Evolutionary conservation across 805 yeast genomes (phyloP).

Genomic region (Candida vartiovaarae): DNA sequence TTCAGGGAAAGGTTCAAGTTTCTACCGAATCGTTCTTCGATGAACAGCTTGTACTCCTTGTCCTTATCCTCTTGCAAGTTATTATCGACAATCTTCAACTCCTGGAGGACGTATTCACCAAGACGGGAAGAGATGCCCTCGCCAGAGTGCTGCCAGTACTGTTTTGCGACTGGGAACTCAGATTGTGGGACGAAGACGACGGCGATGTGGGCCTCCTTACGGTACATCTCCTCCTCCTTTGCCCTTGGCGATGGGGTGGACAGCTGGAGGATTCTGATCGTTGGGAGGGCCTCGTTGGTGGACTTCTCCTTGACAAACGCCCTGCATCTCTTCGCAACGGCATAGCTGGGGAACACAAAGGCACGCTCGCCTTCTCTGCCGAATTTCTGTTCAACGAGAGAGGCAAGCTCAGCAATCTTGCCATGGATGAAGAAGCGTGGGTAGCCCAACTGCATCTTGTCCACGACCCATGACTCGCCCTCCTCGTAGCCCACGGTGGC

Average conservation of each 20-base stretch:
- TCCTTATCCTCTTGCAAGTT: constrained; percentile 26
- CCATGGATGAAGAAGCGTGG: constrained; percentile 77
- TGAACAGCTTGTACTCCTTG: constrained; percentile 55
- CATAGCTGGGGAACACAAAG: constrained; percentile 71
- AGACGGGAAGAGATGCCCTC: constrained; percentile 90
- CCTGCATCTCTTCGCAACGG: constrained; percentile 78
- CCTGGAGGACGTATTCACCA: constrained; percentile 77
- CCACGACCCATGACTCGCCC: constrained; percentile 75
- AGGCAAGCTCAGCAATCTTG: constrained; percentile 49
- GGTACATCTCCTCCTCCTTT: constrained; percentile 50
- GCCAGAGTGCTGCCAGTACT: constrained; percentile 96
- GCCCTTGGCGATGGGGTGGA: constrained; percentile 61
- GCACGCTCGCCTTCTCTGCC: constrained; percentile 75
- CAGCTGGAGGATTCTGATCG: constrained; percentile 63
- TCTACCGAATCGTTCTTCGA: constrained; percentile 89
- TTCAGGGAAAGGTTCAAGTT: constrained; percentile 75
- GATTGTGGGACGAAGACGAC: constrained; percentile 66
- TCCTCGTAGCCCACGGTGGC: constrained; percentile 90
- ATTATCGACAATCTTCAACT: constrained; percentile 36
- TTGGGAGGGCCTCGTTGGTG: constrained; percentile 18
- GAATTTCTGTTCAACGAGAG: constrained; percentile 54
- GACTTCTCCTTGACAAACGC: constrained; percentile 53
- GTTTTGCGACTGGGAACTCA: constrained; percentile 59
- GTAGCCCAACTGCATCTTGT: constrained; percentile 78
- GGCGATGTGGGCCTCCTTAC: constrained; percentile 63